These are phyloP conservation scores for Calycina marina DNA, from an alignment of 2,329 filamentous ascomycete genomes.

Conservation along the genomic window DNA sequence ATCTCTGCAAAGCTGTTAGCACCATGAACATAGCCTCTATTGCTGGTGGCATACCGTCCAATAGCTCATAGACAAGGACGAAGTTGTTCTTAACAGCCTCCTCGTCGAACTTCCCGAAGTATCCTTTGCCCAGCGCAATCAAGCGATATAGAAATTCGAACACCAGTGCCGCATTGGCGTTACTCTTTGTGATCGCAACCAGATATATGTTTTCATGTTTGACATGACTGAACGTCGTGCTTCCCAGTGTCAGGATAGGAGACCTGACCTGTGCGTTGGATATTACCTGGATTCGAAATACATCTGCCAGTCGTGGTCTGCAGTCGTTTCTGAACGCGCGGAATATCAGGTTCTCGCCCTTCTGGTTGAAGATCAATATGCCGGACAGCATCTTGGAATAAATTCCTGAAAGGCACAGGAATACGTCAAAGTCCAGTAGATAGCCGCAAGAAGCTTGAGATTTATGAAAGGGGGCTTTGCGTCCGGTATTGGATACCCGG, in stretches of 20 bases:
- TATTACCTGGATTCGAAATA: constrained; percentile 99
- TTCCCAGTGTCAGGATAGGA: constrained; percentile 90
- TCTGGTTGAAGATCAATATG: constrained; percentile 97
- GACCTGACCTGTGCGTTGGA: constrained; percentile 96
- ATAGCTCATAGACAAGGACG: constrained; percentile 90
- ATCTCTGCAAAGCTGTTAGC: constrained; percentile 50
- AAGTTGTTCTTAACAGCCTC: constrained; percentile 99
- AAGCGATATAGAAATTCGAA: constrained; percentile 96
- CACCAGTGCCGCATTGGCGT: constrained; percentile 93
- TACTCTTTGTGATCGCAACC: constrained; percentile 95
- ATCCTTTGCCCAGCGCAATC: constrained; percentile 78
- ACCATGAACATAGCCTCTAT: too few relatives aligned
- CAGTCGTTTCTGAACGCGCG: constrained; percentile 98
- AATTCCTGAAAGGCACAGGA: too few relatives aligned
- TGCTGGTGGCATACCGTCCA: constrained; percentile 81
- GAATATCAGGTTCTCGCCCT: constrained; percentile 99
- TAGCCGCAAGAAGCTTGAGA: neutral
- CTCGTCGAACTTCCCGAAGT: constrained; percentile 98
- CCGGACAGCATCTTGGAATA: constrained; percentile 95
- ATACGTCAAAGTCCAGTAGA: too few relatives aligned
- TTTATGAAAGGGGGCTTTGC: constrained; percentile 1
- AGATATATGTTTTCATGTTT: constrained; percentile 99
- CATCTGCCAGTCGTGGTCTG: constrained; percentile 89
- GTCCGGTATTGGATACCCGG: too few relatives aligned
- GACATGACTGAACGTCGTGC: constrained; percentile 98